Evolutionary conservation across 2,329 filamentous ascomycete species (phyloP).

Genomic region (Acarospora socialis): DNA sequence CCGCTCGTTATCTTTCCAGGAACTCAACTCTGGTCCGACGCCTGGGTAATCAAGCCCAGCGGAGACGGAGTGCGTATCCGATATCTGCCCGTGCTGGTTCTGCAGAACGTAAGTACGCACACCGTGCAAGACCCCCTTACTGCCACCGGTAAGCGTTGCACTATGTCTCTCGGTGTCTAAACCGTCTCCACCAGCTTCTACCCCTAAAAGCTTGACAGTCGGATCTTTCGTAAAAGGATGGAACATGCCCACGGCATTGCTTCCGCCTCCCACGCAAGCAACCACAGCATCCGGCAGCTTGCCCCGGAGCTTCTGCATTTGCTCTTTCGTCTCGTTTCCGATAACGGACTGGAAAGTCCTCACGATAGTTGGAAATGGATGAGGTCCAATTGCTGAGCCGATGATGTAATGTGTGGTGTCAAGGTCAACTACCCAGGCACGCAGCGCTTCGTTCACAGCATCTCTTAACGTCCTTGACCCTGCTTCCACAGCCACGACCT

Average conservation of each 20-base stretch:
- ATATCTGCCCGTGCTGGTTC: slow-evolving; percentile 82
- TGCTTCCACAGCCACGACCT: slow-evolving; percentile 83
- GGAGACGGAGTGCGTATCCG: slow-evolving; percentile 89
- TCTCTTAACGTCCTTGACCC: slow-evolving; percentile 72
- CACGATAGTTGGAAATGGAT: slow-evolving; percentile 95
- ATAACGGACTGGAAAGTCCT: slow-evolving; percentile 97
- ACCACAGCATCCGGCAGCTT: slow-evolving; percentile 93
- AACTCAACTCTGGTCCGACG: slow-evolving; percentile 80
- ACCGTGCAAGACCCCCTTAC: slow-evolving; percentile 87
- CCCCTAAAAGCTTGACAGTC: slow-evolving; percentile 75
- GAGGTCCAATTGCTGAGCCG: slow-evolving; percentile 89
- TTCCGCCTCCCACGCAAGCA: slow-evolving; percentile 89
- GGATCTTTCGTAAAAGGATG: slow-evolving; percentile 82
- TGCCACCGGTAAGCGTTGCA: slow-evolving; percentile 73
- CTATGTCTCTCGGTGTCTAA: slow-evolving; percentile 73
- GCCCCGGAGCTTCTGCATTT: slow-evolving; percentile 71
- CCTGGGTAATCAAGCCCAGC: slow-evolving; percentile 95
- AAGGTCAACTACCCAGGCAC: slow-evolving; percentile 85
- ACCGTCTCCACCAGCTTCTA: slow-evolving; percentile 91
- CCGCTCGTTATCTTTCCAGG: slow-evolving; percentile 81
- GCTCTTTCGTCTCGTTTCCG: slow-evolving; percentile 81
- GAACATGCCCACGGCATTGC: slow-evolving; percentile 96
- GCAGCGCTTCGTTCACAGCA: slow-evolving; percentile 88
- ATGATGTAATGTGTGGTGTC: slow-evolving; percentile 97
- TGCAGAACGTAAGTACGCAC: slow-evolving; percentile 93